Evolutionary conservation across 345 rosid genomes (phyloP), one percentile per base, ranked within the genome.

Genomic region (Populus ilicifolia): DNA sequence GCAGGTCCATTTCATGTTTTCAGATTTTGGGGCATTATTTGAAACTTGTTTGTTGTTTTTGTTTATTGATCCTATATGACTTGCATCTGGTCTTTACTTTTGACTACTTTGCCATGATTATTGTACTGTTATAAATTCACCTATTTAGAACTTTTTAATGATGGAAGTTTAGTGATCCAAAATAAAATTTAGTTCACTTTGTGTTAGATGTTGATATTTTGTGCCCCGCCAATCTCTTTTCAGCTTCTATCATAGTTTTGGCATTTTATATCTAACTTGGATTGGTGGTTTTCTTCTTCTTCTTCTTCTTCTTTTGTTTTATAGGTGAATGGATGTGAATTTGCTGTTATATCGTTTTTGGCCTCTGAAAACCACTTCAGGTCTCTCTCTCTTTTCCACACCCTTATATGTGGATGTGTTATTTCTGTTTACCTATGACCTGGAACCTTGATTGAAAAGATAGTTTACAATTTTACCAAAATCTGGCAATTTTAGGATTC

Each of bases 401-500:
- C 10, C 7, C 30, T 52, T 27, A 18, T 25, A 25, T 29, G 35
- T 74, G 18, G 30, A 7, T 33, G 14, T 72, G 50, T 46, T 66
- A 23, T 79, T 61, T 61, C 62, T 66, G 38, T 75, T 36, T 20
- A 66, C 27, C 5, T 41, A 23, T 27, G 52, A 71, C 27, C 70
- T 63, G 13, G 66, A 77, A 48, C 67, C 29, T 33, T 35, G 18
- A 46, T 25, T 43, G 65, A 36, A 36, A 21, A 71, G 18, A 66
- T 44, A 48, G 41, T 36, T 67, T 36, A 27, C 36, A 30, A 3
- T 64, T 62, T 27, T 59, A 59, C 66, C 43, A 43, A 56, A 20
- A 14, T 78, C 77, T 70, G 73, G 79, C 72, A 75, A 75, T 79
- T 72, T 72, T 88, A 95, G 99, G 88, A 84, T 89, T 77, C 90